Percentiles rank a stretch among this genome's conserved stretches.
These are phyloP conservation scores for Posidonia australis DNA, from an alignment of 106 monocot genomes.

Conservation along the genomic window DNA sequence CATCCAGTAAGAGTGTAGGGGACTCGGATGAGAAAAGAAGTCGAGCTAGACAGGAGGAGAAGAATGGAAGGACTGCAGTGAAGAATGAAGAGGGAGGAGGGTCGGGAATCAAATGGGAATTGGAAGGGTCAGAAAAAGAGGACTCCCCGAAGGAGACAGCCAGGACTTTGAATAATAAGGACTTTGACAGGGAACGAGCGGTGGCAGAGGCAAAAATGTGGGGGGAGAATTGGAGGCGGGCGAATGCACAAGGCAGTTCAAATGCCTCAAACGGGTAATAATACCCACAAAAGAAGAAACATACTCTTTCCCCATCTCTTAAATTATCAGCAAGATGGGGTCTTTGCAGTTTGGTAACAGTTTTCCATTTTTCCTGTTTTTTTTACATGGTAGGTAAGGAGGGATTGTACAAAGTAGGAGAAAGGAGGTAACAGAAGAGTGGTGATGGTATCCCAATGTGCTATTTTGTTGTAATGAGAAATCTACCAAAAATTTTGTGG, in stretches of 20 bases:
- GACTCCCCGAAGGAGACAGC: conserved; percentile 22
- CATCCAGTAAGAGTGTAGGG: background rate
- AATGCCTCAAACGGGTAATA: background rate
- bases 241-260: background rate
- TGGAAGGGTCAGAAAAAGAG: conserved; percentile 17
- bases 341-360: background rate
- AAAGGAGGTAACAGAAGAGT: background rate
- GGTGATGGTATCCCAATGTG: background rate
- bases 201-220: conserved; percentile 83
- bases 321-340: background rate
- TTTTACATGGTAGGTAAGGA: background rate
- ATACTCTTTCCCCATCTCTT: background rate
- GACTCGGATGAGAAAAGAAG: conserved; percentile 3
- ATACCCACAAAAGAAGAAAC: background rate
- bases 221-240: conserved; percentile 62
- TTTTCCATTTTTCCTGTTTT: background rate
- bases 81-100: conserved; percentile 10
- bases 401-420: background rate
- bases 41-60: conserved; percentile 6
- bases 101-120: conserved; percentile 11
- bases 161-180: conserved; percentile 17
- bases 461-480: background rate
- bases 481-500: conserved; percentile 1
- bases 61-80: background rate
- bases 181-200: conserved; percentile 45